Evolutionary conservation across 2,329 filamentous ascomycete species (phyloP).

Genomic region (Dothistroma pini): DNA sequence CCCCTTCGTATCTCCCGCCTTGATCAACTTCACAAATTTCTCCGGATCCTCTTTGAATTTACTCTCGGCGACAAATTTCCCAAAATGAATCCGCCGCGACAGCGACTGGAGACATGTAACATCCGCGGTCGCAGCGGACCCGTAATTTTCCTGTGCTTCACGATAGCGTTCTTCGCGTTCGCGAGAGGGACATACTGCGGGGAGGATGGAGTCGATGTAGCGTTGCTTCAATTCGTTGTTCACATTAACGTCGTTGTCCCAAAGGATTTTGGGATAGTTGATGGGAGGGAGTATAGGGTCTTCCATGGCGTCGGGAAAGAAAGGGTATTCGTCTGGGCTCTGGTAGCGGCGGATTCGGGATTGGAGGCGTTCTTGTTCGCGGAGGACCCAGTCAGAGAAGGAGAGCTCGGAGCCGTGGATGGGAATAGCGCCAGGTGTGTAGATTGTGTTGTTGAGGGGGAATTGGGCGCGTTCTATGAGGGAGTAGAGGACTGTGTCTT

Average conservation of each 20-base stretch:
- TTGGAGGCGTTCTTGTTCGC: constrained; percentile 84
- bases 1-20: constrained; percentile 70
- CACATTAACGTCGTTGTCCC: constrained; percentile 84
- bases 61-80: constrained; percentile 95
- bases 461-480: constrained; percentile 98
- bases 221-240: constrained; percentile 82
- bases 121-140: constrained; percentile 85
- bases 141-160: constrained; percentile 91
- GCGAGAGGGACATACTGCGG: constrained; percentile 74
- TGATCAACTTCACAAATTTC: constrained; percentile 77
- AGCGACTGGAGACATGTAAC: constrained; percentile 86
- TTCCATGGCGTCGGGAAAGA: constrained; percentile 80
- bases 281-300: constrained; percentile 82
- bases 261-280: constrained; percentile 81
- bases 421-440: constrained; percentile 71
- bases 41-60: constrained; percentile 86
- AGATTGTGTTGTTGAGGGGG: constrained; percentile 84
- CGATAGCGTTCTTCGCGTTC: constrained; percentile 69
- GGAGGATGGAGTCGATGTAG: constrained; percentile 80
- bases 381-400: constrained; percentile 92
- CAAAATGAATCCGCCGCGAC: constrained; percentile 89
- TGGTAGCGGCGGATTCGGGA: constrained; percentile 93
- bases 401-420: constrained; percentile 71
- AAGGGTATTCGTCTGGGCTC: constrained; percentile 94
- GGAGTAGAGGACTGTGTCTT: constrained; percentile 97